phyloP scores from a whole-genome alignment of 495 filamentous ascomycete genomes.

The Polyplosphaeria fusca region DNA sequence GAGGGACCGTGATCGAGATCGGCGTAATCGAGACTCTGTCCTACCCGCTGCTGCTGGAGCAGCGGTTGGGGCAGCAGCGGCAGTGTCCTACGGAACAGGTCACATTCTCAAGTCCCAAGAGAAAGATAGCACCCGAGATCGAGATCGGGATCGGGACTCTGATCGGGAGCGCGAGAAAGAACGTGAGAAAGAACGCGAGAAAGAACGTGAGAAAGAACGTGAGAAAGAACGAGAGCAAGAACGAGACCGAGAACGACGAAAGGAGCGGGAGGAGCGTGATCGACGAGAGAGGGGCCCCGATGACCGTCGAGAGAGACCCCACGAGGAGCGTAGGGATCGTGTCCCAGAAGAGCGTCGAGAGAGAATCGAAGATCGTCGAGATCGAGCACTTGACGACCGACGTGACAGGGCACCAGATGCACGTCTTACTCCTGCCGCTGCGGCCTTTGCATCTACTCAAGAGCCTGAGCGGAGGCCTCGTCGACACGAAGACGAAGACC shows the following conservation, averaged over 20 bases:
- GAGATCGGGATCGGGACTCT: conserved; percentile 22
- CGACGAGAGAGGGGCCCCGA: conserved; percentile 13
- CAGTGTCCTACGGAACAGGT: conserved; percentile 18
- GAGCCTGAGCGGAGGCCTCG: conserved; percentile 14
- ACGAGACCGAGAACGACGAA: conserved; percentile 23
- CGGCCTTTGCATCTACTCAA: conserved; percentile 14
- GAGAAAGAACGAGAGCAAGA: conserved; percentile 28
- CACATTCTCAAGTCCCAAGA: neutral
- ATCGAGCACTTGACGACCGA: conserved; percentile 6
- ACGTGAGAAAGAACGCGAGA: conserved; percentile 28
- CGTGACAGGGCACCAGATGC: conserved; percentile 14
- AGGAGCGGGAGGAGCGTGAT: conserved; percentile 22
- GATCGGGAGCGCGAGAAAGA: conserved; percentile 34
- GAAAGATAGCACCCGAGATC: conserved; percentile 20
- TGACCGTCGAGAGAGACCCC: conserved; percentile 7
- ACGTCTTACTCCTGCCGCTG: conserved; percentile 16
- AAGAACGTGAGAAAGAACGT: conserved; percentile 29
- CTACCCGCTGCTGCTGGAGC: conserved; percentile 9
- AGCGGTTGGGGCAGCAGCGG: conserved; percentile 23
- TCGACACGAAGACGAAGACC: conserved; percentile 25
- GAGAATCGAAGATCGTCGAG: conserved; percentile 6
- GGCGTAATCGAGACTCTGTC: conserved; percentile 10
- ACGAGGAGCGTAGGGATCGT: conserved; percentile 1
- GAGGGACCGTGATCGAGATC: conserved; percentile 28
- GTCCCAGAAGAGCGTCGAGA: conserved; percentile 10